These are phyloP conservation scores for Sporothrix dimorphospora DNA, from an alignment of 2,329 filamentous ascomycete genomes.

Conservation along the genomic window DNA sequence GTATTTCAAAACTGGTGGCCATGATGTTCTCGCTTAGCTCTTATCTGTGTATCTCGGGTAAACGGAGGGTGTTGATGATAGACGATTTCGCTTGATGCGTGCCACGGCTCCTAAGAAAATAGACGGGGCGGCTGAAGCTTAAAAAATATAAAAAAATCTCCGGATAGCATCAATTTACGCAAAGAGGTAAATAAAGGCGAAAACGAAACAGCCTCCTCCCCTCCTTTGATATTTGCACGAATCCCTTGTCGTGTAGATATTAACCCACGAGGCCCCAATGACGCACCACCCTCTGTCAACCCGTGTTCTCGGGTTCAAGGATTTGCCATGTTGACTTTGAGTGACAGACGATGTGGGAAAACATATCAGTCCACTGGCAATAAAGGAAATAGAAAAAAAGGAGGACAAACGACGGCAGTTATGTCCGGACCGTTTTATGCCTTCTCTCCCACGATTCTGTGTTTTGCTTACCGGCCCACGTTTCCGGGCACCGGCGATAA, in stretches of 20 bases:
- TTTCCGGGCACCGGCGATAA: too few species aligned
- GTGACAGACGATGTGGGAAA: too few species aligned
- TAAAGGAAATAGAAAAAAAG: too few species aligned
- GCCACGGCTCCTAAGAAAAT: background rate
- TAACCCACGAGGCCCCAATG: background rate
- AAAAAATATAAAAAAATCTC: background rate
- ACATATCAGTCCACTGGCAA: too few species aligned
- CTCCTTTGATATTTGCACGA: background rate
- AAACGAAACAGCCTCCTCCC: background rate
- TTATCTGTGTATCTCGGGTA: background rate
- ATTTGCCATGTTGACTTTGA: too few species aligned
- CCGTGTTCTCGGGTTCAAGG: background rate
- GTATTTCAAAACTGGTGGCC: background rate
- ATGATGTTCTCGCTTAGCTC: background rate
- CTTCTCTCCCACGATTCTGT: too few species aligned
- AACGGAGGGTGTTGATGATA: background rate
- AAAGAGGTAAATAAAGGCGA: background rate
- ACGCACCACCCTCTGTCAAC: background rate
- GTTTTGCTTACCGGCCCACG: too few species aligned
- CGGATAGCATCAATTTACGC: background rate
- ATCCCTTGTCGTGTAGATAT: background rate
- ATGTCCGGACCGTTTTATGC: too few species aligned
- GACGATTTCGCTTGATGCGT: background rate
- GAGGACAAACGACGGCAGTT: too few species aligned
- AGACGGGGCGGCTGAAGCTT: background rate